Evolutionary conservation across 768 basidiomycete species (phyloP).

Genomic region (Boletus rubropictus): DNA sequence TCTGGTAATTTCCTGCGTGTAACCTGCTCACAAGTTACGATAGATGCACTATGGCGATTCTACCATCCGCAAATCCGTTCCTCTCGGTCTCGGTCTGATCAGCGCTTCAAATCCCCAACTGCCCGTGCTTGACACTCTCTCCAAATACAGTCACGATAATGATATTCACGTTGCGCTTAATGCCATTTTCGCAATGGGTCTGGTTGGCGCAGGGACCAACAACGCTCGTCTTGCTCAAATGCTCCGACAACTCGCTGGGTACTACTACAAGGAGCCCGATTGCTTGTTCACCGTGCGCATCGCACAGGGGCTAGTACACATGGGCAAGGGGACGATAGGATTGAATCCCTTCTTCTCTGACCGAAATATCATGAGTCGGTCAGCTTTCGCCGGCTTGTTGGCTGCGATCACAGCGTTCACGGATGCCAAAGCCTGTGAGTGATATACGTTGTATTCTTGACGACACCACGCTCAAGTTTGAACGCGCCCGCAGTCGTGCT

Average conservation of each 20-base stretch:
- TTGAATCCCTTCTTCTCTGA: conserved; percentile 97
- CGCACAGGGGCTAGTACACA: conserved; percentile 94
- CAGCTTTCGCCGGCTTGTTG: conserved; percentile 84
- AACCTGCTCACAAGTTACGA: conserved; percentile 13
- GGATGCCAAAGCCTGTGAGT: conserved; percentile 88
- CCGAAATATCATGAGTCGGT: conserved; percentile 80
- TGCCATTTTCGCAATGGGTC: conserved; percentile 97
- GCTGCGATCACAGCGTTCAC: conserved; percentile 89
- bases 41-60: conserved; percentile 99
- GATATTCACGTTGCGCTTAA: conserved; percentile 95
- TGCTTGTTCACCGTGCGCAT: conserved; percentile 95
- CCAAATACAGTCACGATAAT: conserved; percentile 98
- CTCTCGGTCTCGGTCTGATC: conserved; percentile 91
- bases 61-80: conserved; percentile 84
- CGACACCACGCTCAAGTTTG: conserved; percentile 1
- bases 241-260: conserved; percentile 94
- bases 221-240: conserved; percentile 97
- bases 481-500: conserved; percentile 63
- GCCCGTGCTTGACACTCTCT: conserved; percentile 91
- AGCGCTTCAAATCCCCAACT: conserved; percentile 95
- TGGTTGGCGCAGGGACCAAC: conserved; percentile 98
- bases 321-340: conserved; percentile 98
- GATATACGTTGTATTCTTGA: background rate
- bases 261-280: conserved; percentile 96
- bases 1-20: background rate